A percentile compares a stretch with the other conserved stretches of the same genome.
Conservation (phyloP, 768 basidiomycete genomes). For the Hypholoma fasciculare region DNA sequence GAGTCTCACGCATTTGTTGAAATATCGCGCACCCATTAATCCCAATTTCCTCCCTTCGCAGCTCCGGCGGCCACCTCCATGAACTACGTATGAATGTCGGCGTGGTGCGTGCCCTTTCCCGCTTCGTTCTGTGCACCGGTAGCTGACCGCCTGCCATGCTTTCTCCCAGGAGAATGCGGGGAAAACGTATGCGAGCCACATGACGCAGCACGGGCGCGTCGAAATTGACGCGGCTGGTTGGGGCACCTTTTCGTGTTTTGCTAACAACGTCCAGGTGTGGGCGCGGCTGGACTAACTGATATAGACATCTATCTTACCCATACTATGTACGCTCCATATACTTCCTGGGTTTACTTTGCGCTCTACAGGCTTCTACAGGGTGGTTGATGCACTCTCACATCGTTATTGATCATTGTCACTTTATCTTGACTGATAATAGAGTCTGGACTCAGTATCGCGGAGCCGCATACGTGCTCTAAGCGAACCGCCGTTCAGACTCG, state of each 20-base stretch:
- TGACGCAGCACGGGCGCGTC: slow-evolving; percentile 45
- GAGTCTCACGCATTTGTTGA: slow-evolving; percentile 10
- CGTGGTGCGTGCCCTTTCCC: slow-evolving; percentile 38
- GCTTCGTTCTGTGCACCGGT: background rate
- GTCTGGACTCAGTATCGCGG: too few species aligned
- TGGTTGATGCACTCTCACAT: too few species aligned
- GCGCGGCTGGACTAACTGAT: slow-evolving; percentile 20
- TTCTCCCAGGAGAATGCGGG: slow-evolving; percentile 33
- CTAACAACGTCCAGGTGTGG: slow-evolving; percentile 64
- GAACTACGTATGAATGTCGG: slow-evolving; percentile 70
- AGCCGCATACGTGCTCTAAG: too few species aligned
- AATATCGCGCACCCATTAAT: background rate
- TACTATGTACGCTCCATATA: too few species aligned
- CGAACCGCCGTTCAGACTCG: too few species aligned
- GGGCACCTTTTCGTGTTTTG: slow-evolving; percentile 63
- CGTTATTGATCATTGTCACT: too few species aligned
- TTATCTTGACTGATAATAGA: too few species aligned
- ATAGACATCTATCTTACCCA: background rate
- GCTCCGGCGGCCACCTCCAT: slow-evolving; percentile 35
- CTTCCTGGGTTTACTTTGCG: too few species aligned
- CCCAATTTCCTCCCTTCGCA: slow-evolving; percentile 4
- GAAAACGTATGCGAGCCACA: slow-evolving; percentile 45
- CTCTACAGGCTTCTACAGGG: too few species aligned
- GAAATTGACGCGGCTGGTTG: slow-evolving; percentile 56
- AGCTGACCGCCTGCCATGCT: background rate